phyloP scores from a whole-genome alignment of 768 basidiomycete genomes.

The Leccinum sublutescens region DNA sequence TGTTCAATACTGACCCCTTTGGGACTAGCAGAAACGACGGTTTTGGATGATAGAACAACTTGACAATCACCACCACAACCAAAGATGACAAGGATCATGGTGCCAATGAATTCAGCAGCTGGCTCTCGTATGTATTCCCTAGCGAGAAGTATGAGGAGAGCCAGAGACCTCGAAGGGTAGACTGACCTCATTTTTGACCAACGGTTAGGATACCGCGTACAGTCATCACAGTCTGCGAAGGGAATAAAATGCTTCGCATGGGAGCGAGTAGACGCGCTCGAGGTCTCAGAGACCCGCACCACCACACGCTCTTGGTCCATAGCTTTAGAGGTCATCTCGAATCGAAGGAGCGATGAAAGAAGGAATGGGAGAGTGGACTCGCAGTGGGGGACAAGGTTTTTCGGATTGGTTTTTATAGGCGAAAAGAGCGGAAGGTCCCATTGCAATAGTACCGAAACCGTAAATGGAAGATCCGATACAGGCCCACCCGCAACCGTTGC shows the following conservation, averaged over 20 bases:
- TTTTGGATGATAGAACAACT: constrained; percentile 46
- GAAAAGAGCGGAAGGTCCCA: not conserved
- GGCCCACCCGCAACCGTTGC: constrained; percentile 1
- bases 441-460: constrained; percentile 1
- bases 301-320: constrained; percentile 11
- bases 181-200: constrained; percentile 57
- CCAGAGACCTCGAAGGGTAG: not conserved
- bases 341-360: not conserved
- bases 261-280: constrained; percentile 10
- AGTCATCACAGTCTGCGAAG: constrained; percentile 34
- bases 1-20: constrained; percentile 50
- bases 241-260: constrained; percentile 7
- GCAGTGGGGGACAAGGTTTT: not conserved
- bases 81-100: constrained; percentile 56
- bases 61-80: constrained; percentile 60
- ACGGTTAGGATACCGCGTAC: constrained; percentile 44
- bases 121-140: constrained; percentile 55
- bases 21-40: constrained; percentile 43
- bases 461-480: constrained; percentile 4
- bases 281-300: constrained; percentile 22
- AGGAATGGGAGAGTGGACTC: not conserved
- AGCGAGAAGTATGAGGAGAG: constrained; percentile 6
- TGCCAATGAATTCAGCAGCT: constrained; percentile 62
- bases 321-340: constrained; percentile 20
- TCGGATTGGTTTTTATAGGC: constrained; percentile 24